Conservation (phyloP, 1,139 yeast genomes). For the Pichia sp. region DNA sequence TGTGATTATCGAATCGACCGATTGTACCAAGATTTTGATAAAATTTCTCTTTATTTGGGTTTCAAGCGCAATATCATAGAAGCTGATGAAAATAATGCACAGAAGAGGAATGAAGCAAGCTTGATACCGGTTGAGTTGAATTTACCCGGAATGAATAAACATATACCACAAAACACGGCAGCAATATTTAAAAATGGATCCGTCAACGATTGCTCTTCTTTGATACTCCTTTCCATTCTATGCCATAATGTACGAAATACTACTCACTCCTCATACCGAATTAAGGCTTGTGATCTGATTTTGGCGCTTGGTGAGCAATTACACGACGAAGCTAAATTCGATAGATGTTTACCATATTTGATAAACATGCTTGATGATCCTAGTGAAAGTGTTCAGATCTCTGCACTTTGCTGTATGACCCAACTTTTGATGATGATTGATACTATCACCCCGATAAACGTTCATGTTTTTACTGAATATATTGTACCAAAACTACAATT, state of each 20-base stretch:
- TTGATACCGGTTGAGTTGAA: constrained; percentile 44
- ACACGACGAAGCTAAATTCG: constrained; percentile 79
- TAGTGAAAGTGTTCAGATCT: constrained; percentile 54
- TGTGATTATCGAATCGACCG: constrained; percentile 60
- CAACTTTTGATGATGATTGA: constrained; percentile 63
- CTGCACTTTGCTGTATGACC: constrained; percentile 53
- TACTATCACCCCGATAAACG: constrained; percentile 71
- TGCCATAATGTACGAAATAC: constrained; percentile 65
- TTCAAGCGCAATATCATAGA: constrained; percentile 32
- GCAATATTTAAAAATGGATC: constrained; percentile 26
- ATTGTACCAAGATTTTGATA: constrained; percentile 53
- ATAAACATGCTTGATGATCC: constrained; percentile 53
- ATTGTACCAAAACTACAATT: constrained; percentile 64
- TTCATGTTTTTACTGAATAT: constrained; percentile 73
- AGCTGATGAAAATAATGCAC: constrained; percentile 10
- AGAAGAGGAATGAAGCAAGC: constrained; percentile 5
- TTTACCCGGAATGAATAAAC: constrained; percentile 45
- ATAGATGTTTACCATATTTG: constrained; percentile 77
- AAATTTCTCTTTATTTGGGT: constrained; percentile 45
- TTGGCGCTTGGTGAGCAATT: constrained; percentile 72
- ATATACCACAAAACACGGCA: constrained; percentile 40
- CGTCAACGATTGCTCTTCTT: constrained; percentile 45
- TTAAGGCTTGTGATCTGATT: constrained; percentile 72
- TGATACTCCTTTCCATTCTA: constrained; percentile 60
- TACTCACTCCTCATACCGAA: constrained; percentile 54